These are phyloP conservation scores for Petrea volubilis DNA, from an alignment of 257 asterid genomes.

Conservation along the genomic window DNA sequence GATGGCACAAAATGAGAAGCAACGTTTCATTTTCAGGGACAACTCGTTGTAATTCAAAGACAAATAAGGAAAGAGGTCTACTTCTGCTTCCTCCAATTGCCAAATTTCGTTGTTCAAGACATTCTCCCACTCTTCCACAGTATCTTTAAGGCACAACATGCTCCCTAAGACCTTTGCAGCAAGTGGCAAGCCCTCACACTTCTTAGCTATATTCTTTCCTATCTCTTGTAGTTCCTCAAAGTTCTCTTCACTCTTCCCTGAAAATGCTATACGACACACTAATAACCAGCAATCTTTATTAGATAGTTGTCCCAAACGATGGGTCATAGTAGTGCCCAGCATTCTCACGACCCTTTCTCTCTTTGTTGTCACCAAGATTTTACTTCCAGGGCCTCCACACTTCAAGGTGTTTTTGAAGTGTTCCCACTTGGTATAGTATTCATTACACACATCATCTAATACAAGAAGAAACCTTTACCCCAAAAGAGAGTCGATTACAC, in stretches of 20 bases:
- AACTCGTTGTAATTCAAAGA: too few relatives aligned
- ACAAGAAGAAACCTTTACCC: conserved; percentile 8
- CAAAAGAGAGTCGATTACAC: neutral
- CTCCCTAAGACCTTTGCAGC: conserved; percentile 43
- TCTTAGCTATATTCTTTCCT: conserved; percentile 26
- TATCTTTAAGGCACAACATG: conserved; percentile 27
- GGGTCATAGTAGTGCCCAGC: conserved; percentile 22
- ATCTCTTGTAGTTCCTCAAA: conserved; percentile 12
- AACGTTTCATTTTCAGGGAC: too few relatives aligned
- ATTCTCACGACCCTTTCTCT: conserved; percentile 25
- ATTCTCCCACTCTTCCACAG: conserved; percentile 37
- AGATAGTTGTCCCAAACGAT: conserved; percentile 21
- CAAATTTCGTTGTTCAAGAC: conserved; percentile 29
- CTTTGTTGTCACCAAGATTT: conserved; percentile 30
- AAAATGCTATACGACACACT: conserved; percentile 28
- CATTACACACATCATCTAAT: conserved; percentile 12
- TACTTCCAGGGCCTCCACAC: conserved; percentile 13
- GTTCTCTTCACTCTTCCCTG: conserved; percentile 17
- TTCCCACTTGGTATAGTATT: conserved; percentile 4
- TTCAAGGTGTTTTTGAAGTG: neutral
- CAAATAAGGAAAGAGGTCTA: conserved; percentile 24
- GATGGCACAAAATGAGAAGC: too few relatives aligned
- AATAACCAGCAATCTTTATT: conserved; percentile 36
- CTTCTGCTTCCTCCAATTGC: conserved; percentile 24
- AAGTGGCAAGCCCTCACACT: conserved; percentile 51